phyloP scores from a whole-genome alignment of 257 asterid genomes.

The Capsicum rhomboideum region DNA sequence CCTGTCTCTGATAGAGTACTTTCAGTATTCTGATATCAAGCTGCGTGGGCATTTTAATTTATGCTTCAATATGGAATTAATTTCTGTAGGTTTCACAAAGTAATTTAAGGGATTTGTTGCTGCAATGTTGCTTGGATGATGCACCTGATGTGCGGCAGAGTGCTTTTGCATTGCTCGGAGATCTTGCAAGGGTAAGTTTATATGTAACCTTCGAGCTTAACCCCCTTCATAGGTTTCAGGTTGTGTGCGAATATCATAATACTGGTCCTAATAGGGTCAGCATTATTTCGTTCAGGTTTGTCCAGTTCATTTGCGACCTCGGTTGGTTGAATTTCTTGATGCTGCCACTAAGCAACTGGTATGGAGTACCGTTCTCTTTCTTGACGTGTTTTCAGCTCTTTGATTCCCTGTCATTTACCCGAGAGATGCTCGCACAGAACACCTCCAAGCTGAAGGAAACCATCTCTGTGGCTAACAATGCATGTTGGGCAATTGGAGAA shows the following conservation, averaged over 20 bases:
- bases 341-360: constrained; percentile 91
- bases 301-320: constrained; percentile 46
- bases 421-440: constrained; percentile 37
- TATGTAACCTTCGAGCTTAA: neutral
- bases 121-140: constrained; percentile 95
- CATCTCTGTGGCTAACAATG: constrained; percentile 93
- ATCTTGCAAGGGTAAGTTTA: constrained; percentile 81
- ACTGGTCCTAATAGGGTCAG: neutral
- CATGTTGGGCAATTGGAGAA: constrained; percentile 99
- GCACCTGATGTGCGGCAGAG: constrained; percentile 91
- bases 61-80: neutral
- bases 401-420: constrained; percentile 2
- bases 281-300: constrained; percentile 29
- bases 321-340: constrained; percentile 78
- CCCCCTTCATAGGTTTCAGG: neutral
- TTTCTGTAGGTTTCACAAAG: constrained; percentile 68
- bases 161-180: constrained; percentile 98
- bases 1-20: neutral
- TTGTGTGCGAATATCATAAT: neutral
- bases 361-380: constrained; percentile 18
- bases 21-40: neutral
- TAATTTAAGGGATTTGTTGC: constrained; percentile 82
- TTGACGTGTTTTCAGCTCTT: neutral
- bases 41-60: neutral
- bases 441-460: constrained; percentile 78